Evolutionary conservation across 768 basidiomycete species (phyloP), one percentile per base, ranked within the genome.

Genomic region (Lactifluus echinatus): DNA sequence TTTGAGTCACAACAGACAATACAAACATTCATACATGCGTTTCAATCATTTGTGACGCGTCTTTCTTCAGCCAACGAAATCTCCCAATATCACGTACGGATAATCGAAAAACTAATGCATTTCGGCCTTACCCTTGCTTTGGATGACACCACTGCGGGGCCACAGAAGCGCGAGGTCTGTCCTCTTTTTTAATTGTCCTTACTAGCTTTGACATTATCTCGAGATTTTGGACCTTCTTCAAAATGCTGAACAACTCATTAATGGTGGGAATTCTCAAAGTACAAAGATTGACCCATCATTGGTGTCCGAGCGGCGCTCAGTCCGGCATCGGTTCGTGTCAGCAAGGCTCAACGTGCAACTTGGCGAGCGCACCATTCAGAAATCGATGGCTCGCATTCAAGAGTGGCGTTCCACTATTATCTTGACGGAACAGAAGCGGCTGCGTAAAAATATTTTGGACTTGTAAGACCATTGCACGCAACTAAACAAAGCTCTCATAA

Each of bases 351-450:
- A 81, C 59, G 73, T 83, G 50, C 83, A 84, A 54, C 74, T 84
- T 17, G 82, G 82, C 4, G 83, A 86, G 61, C 73, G 79, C 44
- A 75, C 81, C 0, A 74, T 85, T 1, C 76, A 81, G 58, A 86
- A 87, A 66, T 80, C 81, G 0, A 79, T 82, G 26, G 66, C 72
- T 8, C 76, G 83, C 46, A 82, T 87, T 66, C 74, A 77, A 24
- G 84, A 88, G 54, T 92, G 90, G 90, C 74, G 87, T 53, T 77
- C 80, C 62, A 81, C 79, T 3, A 83, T 92, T 37, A 75, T 81
- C 42, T 70, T 69, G 5, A 84, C 87, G 0, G 90, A 92, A 70
- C 73, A 74, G 63, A 89, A 90, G 69, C 75, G 87, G 2, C 67
- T 87, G 56, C 75, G 87, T 37, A 89, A 89, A 69, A 80, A 75